These are phyloP conservation scores for Neofusicoccum cordaticola DNA, from an alignment of 2,329 filamentous ascomycete species.

Conservation along the genomic window DNA sequence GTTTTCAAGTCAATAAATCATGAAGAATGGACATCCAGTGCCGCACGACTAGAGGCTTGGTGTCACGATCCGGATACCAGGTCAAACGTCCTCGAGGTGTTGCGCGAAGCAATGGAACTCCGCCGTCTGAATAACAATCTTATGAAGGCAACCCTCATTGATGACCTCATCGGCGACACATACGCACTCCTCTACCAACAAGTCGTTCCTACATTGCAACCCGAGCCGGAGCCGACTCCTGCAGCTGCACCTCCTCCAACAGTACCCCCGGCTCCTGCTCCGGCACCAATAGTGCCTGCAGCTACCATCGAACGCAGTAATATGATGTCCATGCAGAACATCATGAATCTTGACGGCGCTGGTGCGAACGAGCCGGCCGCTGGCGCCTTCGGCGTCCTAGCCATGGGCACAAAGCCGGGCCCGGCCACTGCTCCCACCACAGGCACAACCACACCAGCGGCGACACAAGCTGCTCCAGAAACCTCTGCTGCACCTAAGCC, in stretches of 20 bases:
- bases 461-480: conserved; percentile 18
- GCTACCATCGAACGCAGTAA: conserved; percentile 13
- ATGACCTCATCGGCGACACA: conserved; percentile 89
- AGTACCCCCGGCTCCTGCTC: conserved; percentile 15
- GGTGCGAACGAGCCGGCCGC: conserved; percentile 23
- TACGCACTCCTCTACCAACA: conserved; percentile 75
- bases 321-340: conserved; percentile 29
- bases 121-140: conserved; percentile 81
- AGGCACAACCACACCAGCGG: conserved; percentile 15
- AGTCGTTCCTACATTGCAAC: conserved; percentile 59
- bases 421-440: conserved; percentile 19
- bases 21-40: conserved; percentile 63
- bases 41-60: conserved; percentile 60
- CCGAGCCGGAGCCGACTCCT: conserved; percentile 38
- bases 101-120: conserved; percentile 66
- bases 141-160: conserved; percentile 81
- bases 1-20: conserved; percentile 63
- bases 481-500: conserved; percentile 23
- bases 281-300: not conserved
- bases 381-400: conserved; percentile 14
- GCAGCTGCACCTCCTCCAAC: conserved; percentile 19
- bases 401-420: not conserved
- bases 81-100: conserved; percentile 56
- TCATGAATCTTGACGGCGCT: conserved; percentile 34
- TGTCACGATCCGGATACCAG: conserved; percentile 49